Conservation (phyloP, 441 rosid species). For the Theobroma grandiflorum region DNA sequence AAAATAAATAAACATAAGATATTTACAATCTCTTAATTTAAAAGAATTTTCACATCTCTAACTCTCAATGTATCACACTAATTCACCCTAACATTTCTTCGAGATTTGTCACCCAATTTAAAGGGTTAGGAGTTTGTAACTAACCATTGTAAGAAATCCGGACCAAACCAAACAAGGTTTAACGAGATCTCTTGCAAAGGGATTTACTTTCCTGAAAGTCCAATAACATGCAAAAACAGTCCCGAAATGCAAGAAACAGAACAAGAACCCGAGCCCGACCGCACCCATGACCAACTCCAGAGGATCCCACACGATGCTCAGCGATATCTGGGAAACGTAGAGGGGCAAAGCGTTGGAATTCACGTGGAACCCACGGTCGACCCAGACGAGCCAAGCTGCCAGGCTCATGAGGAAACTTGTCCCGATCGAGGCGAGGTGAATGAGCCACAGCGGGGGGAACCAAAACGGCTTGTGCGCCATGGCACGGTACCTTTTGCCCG, state of each 20-base stretch:
- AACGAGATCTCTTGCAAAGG: slow-evolving; percentile 24
- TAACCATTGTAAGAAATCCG: slow-evolving; percentile 14
- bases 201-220: slow-evolving; percentile 5
- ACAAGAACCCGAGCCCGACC: slow-evolving; percentile 2
- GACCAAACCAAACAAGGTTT: slow-evolving; percentile 27
- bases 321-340: slow-evolving; percentile 17
- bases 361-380: slow-evolving; percentile 7
- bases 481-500: slow-evolving; percentile 8
- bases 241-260: slow-evolving; percentile 17
- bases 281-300: slow-evolving; percentile 13
- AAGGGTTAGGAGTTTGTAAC: background rate
- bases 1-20: too few species aligned
- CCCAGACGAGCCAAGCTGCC: slow-evolving; percentile 26
- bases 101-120: background rate
- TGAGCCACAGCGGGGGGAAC: slow-evolving; percentile 28
- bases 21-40: too few species aligned
- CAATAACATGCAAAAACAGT: background rate
- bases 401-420: slow-evolving; percentile 20
- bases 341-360: slow-evolving; percentile 14
- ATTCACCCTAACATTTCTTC: too few species aligned
- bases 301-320: slow-evolving; percentile 24
- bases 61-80: too few species aligned
- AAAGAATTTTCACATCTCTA: too few species aligned
- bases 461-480: slow-evolving; percentile 19
- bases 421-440: slow-evolving; percentile 4